These are phyloP conservation scores for Neurospora tetraspora DNA, from an alignment of 495 filamentous ascomycete genomes.

Conservation along the genomic window DNA sequence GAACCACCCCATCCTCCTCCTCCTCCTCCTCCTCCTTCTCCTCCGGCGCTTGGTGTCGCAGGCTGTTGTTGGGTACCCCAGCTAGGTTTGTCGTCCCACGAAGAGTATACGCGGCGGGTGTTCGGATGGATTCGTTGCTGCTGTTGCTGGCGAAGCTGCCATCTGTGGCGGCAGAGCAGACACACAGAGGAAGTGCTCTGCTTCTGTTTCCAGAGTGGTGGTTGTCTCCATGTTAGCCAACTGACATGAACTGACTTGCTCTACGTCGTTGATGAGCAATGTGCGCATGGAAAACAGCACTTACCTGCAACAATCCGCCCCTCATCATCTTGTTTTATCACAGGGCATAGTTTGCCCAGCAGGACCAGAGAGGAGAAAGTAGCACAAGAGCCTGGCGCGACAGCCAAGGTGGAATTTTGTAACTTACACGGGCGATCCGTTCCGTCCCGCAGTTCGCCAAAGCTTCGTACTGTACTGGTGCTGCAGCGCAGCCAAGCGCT, in stretches of 20 bases:
- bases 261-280: background rate
- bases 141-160: background rate
- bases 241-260: background rate
- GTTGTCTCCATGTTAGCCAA: background rate
- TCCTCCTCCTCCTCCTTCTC: background rate
- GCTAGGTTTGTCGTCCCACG: background rate
- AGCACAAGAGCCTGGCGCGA: background rate
- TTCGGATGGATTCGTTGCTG: background rate
- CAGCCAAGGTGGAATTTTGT: background rate
- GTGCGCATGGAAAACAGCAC: background rate
- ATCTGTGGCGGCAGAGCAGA: slow-evolving; percentile 16
- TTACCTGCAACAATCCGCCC: slow-evolving; percentile 25
- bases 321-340: slow-evolving; percentile 19
- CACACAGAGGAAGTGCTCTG: slow-evolving; percentile 16
- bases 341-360: slow-evolving; percentile 16
- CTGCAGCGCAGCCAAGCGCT: background rate
- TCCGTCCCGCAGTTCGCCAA: background rate
- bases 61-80: background rate
- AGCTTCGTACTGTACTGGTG: background rate
- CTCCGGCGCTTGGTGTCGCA: background rate
- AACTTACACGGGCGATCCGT: background rate
- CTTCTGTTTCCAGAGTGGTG: slow-evolving; percentile 8
- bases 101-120: background rate
- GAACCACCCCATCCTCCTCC: background rate
- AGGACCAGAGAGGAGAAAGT: background rate